Conservation (phyloP, 495 filamentous ascomycete genomes). For the Sporormia fimetaria region DNA sequence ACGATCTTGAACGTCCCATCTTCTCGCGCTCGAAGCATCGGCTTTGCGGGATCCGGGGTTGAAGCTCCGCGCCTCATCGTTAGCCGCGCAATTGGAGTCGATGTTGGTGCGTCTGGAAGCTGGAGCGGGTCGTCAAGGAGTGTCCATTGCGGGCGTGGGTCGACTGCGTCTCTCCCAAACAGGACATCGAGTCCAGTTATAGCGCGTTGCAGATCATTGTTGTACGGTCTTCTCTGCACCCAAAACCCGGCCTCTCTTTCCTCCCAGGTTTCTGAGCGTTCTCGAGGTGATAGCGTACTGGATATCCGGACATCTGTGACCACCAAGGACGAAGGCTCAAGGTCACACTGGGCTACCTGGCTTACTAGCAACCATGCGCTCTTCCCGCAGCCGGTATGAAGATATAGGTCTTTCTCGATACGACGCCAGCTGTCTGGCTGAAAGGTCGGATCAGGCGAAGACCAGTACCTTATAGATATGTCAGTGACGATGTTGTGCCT, state of each 20-base stretch:
- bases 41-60: conserved; percentile 21
- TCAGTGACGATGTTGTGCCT: no score
- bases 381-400: conserved; percentile 29
- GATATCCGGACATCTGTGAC: conserved; percentile 29
- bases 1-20: conserved; percentile 35
- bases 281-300: conserved; percentile 20
- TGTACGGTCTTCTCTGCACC: conserved; percentile 30
- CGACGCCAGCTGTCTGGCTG: no score
- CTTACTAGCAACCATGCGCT: conserved; percentile 28
- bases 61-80: conserved; percentile 30
- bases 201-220: conserved; percentile 26
- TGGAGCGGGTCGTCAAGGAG: conserved; percentile 33
- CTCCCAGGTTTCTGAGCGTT: conserved; percentile 30
- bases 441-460: no score
- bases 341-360: conserved; percentile 27
- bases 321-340: conserved; percentile 27
- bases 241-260: conserved; percentile 32
- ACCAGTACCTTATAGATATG: no score
- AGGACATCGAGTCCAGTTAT: conserved; percentile 32
- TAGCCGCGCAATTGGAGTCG: conserved; percentile 31
- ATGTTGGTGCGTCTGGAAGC: conserved; percentile 28
- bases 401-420: conserved; percentile 31
- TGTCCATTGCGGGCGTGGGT: conserved; percentile 31
- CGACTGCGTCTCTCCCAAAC: conserved; percentile 31
- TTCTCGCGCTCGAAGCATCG: conserved; percentile 26